Evolutionary conservation across 805 yeast species (phyloP), one percentile per base, ranked within the genome.

Genomic region (Suhomyces pyralidae): DNA sequence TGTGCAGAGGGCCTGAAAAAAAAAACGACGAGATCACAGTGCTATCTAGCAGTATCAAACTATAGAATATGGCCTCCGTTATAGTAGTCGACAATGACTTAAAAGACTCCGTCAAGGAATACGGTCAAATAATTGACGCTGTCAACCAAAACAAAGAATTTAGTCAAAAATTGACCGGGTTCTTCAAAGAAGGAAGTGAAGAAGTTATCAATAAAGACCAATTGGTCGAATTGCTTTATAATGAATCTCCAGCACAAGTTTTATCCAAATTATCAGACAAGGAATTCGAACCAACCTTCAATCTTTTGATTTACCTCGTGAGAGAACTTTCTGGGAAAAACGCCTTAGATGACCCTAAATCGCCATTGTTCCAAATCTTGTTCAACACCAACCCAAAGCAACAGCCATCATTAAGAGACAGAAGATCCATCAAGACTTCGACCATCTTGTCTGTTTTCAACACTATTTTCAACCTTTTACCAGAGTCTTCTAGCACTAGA

Each of bases 271-370:
- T 76, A 58, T 62, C 69, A 47, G 79, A 76, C 63, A 73, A 68
- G 55, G 79, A 74, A 51, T 76, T 76, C 50, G 80, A 76, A 62
- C 74, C 79, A 22, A 64, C 78, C n/a, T 71, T 74, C 64, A 72
- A 75, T 58, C 67, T 76, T 59, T 61, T 72, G 53, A 61, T 69
- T 30, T 70, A 73, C 58, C 65, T 76, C 43, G 62, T 71, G 51
- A 58, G 58, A 24, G 66, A 70, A 54, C 65, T 74, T 40, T 40
- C 47, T 40, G 54, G 54, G 14, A 67, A 62, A 44, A 53, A 55
- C 14, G 68, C 66, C 17, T 64, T 71, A 51, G 71, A 68, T 49
- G 58, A 67, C 46, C 49, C 60, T 24, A 42, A 55, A 12, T 28
- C 51, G 8, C 52, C 53, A 28, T 58, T 73, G 47, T 55, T 70